phyloP scores from a whole-genome alignment of 164 flowering plant species.

The Cinnamomum chago region DNA sequence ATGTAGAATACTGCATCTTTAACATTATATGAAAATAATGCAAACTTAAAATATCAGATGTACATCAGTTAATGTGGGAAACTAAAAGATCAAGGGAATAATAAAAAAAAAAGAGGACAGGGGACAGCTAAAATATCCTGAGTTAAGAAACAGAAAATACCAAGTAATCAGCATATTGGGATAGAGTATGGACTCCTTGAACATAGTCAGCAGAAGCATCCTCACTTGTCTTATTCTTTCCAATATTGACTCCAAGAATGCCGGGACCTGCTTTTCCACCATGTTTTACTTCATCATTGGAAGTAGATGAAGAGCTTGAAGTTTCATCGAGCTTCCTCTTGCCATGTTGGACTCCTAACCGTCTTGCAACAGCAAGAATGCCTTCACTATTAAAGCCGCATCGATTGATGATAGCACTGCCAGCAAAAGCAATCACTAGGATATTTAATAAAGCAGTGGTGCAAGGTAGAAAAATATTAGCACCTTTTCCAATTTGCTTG shows the following conservation, averaged over 20 bases:
- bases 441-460: slow-evolving; percentile 5
- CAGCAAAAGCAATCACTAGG: slow-evolving; percentile 18
- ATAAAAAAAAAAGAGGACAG: neutral
- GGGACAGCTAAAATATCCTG: no score
- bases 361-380: slow-evolving; percentile 84
- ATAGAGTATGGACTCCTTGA: slow-evolving; percentile 94
- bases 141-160: slow-evolving; percentile 29
- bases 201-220: slow-evolving; percentile 97
- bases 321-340: slow-evolving; percentile 86
- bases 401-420: slow-evolving; percentile 90
- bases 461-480: slow-evolving; percentile 3
- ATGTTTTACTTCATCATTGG: slow-evolving; percentile 52
- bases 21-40: neutral
- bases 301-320: slow-evolving; percentile 50
- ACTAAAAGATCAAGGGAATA: neutral
- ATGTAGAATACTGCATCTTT: neutral
- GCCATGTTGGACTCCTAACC: slow-evolving; percentile 97
- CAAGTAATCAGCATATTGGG: slow-evolving; percentile 98
- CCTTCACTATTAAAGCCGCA: slow-evolving; percentile 98
- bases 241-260: slow-evolving; percentile 95
- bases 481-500: neutral
- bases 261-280: slow-evolving; percentile 99
- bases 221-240: slow-evolving; percentile 95
- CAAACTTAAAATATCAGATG: no score
- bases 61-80: neutral